Evolutionary conservation across 2,329 filamentous ascomycete genomes (phyloP), one percentile per base, ranked within the genome.

Genomic region (Aspergillus amoenus): DNA sequence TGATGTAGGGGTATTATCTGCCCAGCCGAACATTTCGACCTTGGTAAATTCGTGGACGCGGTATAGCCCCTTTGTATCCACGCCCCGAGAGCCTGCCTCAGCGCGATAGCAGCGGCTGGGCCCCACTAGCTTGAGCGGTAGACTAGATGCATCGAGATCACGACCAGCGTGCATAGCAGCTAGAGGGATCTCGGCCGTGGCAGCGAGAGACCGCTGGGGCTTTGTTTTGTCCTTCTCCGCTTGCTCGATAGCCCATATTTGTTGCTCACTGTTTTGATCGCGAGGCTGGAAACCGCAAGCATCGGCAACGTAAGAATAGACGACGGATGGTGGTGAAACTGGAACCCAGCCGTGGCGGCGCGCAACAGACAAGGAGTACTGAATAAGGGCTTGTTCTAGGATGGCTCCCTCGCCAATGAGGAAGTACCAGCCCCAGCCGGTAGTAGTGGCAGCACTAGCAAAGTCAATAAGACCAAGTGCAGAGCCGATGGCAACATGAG

Each of bases 1-100:
- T 63, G 45, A 51, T 13, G 42, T 42, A 46, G 15, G 85, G 81
- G 1, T 85, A 37, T 66, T 71, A 30, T 82, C 67, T 4, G 91
- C 89, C 94, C 94, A 99, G 0, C 89, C 92, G 71, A 99, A 97
- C 81, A 99, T 87, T 75, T 99, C 94, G 0, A 99, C 93, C 73
- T 99, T 99, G 27, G 92, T 96, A 76, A 99, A 99, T 76, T 99
- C 94, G 76, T 99, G 94, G 3, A 99, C 94, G 27, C 94, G 88
- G 76, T 97, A 99, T 2, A 99, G 79, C 5, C 94, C 94, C 76
- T 96, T 97, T 2, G 93, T 96, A 66, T 94, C 91, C 22, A 89
- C 87, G 30, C 94, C 94, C 40, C 93, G 83, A 1, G 92, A 90
- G 32, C 94, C 94, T 0, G 94, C 94, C 77, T 99, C 94, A 44